Conservation (phyloP, 768 basidiomycete species). For the Boletus rubroflammeus region DNA sequence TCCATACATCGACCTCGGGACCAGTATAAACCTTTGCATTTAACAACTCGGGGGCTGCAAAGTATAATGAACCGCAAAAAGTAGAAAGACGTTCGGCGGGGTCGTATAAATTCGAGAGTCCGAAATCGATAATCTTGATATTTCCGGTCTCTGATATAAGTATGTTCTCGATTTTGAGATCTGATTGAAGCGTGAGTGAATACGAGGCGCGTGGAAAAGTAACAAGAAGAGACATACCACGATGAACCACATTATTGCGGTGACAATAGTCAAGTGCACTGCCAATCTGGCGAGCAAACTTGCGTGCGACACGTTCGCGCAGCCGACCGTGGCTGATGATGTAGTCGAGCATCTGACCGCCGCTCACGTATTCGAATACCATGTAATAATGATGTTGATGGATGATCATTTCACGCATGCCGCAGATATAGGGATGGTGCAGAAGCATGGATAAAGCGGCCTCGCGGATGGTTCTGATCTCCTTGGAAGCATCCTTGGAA, state of each 20-base stretch:
- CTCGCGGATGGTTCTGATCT: slow-evolving; percentile 93
- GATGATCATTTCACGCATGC: slow-evolving; percentile 98
- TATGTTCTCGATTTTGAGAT: slow-evolving; percentile 99
- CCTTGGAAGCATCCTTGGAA: slow-evolving; percentile 89
- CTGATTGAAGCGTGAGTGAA: slow-evolving; percentile 25
- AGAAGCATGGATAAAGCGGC: slow-evolving; percentile 93
- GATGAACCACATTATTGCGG: slow-evolving; percentile 95
- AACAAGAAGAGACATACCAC: slow-evolving; percentile 46
- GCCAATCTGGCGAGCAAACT: slow-evolving; percentile 97
- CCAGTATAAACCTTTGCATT: slow-evolving; percentile 97
- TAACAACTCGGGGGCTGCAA: slow-evolving; percentile 95
- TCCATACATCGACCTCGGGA: slow-evolving; percentile 98
- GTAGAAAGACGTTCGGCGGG: slow-evolving; percentile 81
- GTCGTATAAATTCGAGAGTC: slow-evolving; percentile 92
- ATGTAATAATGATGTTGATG: slow-evolving; percentile 99
- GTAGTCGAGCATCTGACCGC: slow-evolving; percentile 99
- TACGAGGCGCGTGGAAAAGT: neutral
- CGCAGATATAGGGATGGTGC: slow-evolving; percentile 98
- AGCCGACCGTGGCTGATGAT: slow-evolving; percentile 98
- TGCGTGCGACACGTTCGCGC: slow-evolving; percentile 91
- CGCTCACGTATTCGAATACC: slow-evolving; percentile 98
- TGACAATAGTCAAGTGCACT: slow-evolving; percentile 97
- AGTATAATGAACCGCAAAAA: slow-evolving; percentile 97
- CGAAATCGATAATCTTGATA: slow-evolving; percentile 99
- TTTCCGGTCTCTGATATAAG: slow-evolving; percentile 97